phyloP scores from a whole-genome alignment of 2,329 filamentous ascomycete species.

The Scytalidium lignicola region DNA sequence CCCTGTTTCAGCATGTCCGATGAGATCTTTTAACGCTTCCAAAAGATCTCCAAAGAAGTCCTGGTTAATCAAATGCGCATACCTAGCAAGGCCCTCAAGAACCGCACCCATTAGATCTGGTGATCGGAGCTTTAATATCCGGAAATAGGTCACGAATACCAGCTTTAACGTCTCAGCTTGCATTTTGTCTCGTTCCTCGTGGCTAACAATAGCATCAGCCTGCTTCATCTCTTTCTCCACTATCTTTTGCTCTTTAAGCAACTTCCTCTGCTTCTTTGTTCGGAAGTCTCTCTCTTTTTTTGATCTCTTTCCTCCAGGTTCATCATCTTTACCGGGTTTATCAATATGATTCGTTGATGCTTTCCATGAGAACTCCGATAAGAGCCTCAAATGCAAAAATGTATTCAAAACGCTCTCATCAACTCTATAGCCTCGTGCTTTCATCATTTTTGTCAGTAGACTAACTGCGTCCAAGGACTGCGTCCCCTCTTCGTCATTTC shows the following conservation, averaged over 20 bases:
- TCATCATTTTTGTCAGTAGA: conserved; percentile 92
- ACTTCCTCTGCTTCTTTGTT: conserved; percentile 82
- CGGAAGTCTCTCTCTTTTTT: conserved; percentile 80
- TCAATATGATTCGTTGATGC: conserved; percentile 76
- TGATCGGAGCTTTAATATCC: conserved; percentile 78
- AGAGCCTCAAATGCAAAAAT: conserved; percentile 81
- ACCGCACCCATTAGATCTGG: conserved; percentile 94
- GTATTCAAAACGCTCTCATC: conserved; percentile 85
- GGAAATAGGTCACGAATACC: conserved; percentile 93
- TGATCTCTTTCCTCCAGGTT: conserved; percentile 47
- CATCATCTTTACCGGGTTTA: conserved; percentile 38
- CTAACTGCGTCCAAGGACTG: conserved; percentile 82
- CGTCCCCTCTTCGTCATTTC: conserved; percentile 82
- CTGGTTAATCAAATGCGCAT: conserved; percentile 95
- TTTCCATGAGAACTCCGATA: conserved; percentile 83
- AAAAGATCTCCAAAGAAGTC: conserved; percentile 97
- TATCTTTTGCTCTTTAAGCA: conserved; percentile 76
- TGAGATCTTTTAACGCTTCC: conserved; percentile 89
- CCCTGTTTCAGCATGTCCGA: conserved; percentile 64
- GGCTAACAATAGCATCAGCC: conserved; percentile 83
- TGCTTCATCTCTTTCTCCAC: conserved; percentile 91
- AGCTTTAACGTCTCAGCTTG: conserved; percentile 94
- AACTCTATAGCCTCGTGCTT: conserved; percentile 72
- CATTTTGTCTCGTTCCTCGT: conserved; percentile 89
- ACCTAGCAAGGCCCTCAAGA: conserved; percentile 87